Conservation (phyloP, 192 early-diverging fungal species). For the Powellomyces hirtus region DNA sequence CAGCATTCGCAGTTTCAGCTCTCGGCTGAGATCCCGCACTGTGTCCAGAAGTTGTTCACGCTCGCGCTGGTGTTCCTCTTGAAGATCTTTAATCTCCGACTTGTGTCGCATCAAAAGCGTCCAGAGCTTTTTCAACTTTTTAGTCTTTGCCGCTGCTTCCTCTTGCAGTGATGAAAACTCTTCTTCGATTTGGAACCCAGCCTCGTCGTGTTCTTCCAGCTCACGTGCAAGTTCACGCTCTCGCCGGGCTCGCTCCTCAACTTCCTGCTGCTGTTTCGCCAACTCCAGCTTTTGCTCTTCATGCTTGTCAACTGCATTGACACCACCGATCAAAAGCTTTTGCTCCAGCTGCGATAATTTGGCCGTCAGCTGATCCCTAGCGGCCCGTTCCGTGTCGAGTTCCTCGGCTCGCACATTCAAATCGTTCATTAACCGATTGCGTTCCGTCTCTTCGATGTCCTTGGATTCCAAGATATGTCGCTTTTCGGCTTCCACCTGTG, state of each 20-base stretch:
- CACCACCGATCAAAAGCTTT: conserved; percentile 59
- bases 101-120: conserved; percentile 51
- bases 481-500: conserved; percentile 57
- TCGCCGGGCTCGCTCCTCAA: conserved; percentile 44
- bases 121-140: conserved; percentile 63
- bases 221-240: conserved; percentile 50
- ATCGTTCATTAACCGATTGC: conserved; percentile 51
- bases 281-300: conserved; percentile 51
- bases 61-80: conserved; percentile 61
- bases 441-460: conserved; percentile 57
- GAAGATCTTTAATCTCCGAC: conserved; percentile 54
- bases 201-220: conserved; percentile 55
- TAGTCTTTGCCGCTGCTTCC: conserved; percentile 62
- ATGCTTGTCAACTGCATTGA: conserved; percentile 51
- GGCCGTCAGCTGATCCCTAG: conserved; percentile 40
- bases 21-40: conserved; percentile 55
- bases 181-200: conserved; percentile 59
- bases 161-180: conserved; percentile 61
- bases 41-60: conserved; percentile 61
- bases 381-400: conserved; percentile 50
- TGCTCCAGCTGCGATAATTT: conserved; percentile 51
- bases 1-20: conserved; percentile 51
- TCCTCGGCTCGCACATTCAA: conserved; percentile 49
- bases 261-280: conserved; percentile 35
- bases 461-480: conserved; percentile 50